Evolutionary conservation across 495 filamentous ascomycete genomes (phyloP).

Genomic region (Delitschia confertaspora): DNA sequence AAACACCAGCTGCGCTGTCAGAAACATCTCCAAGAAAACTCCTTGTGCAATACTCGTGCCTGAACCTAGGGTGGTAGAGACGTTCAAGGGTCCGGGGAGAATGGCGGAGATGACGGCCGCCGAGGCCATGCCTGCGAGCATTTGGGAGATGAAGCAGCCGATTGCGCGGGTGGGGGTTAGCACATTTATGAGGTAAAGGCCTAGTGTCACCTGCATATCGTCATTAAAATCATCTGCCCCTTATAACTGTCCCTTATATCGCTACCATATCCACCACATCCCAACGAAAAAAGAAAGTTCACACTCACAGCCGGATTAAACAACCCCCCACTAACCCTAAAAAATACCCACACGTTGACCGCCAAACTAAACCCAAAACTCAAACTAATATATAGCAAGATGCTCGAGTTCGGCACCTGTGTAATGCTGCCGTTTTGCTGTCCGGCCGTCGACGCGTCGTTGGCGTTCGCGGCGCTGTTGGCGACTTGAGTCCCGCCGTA

Average conservation of each 20-base stretch:
- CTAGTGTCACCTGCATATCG: conserved; percentile 46
- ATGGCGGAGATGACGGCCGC: conserved; percentile 53
- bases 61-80: conserved; percentile 50
- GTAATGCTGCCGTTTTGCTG: conserved; percentile 34
- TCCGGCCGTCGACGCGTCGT: conserved; percentile 16
- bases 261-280: background rate
- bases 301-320: conserved; percentile 29
- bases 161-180: conserved; percentile 44
- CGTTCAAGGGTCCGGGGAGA: conserved; percentile 53
- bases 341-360: conserved; percentile 38
- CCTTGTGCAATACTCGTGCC: conserved; percentile 55
- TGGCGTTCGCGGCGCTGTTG: conserved; percentile 18
- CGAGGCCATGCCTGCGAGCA: conserved; percentile 50
- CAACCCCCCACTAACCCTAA: conserved; percentile 32
- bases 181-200: conserved; percentile 49
- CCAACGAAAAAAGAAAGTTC: background rate
- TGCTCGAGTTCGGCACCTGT: conserved; percentile 25
- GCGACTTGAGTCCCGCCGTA: conserved; percentile 32
- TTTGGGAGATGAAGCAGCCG: conserved; percentile 46
- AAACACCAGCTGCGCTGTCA: conserved; percentile 68
- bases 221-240: background rate
- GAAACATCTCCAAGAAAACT: conserved; percentile 70
- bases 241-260: no score
- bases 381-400: conserved; percentile 32
- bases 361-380: conserved; percentile 33